These are phyloP conservation scores for Stephania cephalantha DNA, from an alignment of 164 flowering plant genomes.

Conservation along the genomic window DNA sequence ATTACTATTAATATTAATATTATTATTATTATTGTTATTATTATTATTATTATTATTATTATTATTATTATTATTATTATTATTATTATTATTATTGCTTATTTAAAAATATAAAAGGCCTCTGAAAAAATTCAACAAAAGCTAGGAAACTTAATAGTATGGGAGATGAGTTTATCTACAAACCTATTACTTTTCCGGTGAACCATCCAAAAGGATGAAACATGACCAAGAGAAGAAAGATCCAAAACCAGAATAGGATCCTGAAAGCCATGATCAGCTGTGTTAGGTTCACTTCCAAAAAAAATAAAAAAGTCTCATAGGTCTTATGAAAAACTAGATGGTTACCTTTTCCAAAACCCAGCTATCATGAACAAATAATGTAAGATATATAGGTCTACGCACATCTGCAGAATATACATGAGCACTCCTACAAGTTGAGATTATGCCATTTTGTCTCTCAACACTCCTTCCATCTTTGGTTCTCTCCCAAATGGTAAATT, in stretches of 20 bases:
- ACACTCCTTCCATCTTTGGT: slow-evolving; percentile 54
- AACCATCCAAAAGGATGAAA: slow-evolving; percentile 90
- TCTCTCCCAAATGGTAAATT: slow-evolving; percentile 80
- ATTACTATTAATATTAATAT: no score
- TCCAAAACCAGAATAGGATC: slow-evolving; percentile 74
- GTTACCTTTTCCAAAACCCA: slow-evolving; percentile 91
- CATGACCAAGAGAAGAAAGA: slow-evolving; percentile 47
- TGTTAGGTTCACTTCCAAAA: neutral
- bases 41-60: no score
- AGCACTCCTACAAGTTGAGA: slow-evolving; percentile 59
- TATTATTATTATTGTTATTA: no score
- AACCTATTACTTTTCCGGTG: slow-evolving; percentile 76
- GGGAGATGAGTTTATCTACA: slow-evolving; percentile 8
- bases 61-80: no score
- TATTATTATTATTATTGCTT: no score
- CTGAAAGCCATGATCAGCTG: slow-evolving; percentile 35
- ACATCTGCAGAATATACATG: slow-evolving; percentile 80
- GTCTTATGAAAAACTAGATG: neutral
- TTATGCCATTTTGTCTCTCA: slow-evolving; percentile 59
- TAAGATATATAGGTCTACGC: slow-evolving; percentile 62
- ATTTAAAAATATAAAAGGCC: no score
- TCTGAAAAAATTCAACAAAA: no score
- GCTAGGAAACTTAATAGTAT: neutral
- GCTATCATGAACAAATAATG: slow-evolving; percentile 74
- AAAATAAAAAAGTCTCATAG: neutral